Conservation (phyloP, 306 rosid genomes). For the Carpinus fangiana region DNA sequence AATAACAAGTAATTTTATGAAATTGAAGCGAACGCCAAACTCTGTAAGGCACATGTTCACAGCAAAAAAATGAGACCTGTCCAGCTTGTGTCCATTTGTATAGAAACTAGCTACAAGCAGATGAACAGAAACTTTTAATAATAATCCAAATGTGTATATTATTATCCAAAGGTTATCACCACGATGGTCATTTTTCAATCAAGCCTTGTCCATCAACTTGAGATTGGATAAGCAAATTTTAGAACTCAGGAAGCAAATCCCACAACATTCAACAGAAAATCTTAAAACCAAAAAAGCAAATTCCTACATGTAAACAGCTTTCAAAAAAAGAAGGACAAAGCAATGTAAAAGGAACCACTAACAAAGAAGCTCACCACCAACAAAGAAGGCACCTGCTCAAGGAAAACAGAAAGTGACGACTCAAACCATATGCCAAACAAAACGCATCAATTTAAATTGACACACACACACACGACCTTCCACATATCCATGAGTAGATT, state of each 20-base stretch:
- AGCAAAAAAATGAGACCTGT: conserved; percentile 68
- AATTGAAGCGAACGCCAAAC: no score
- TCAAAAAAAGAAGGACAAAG: not conserved
- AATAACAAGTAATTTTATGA: no score
- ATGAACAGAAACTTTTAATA: not conserved
- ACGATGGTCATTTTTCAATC: not conserved
- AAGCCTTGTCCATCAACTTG: not conserved
- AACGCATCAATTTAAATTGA: no score
- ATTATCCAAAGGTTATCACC: not conserved
- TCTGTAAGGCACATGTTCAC: conserved; percentile 51
- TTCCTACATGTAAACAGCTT: not conserved
- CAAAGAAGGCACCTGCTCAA: no score
- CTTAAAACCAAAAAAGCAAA: not conserved
- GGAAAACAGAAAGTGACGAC: no score
- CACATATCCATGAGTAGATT: not conserved
- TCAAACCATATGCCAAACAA: no score
- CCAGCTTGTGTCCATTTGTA: conserved; percentile 77
- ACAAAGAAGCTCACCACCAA: no score
- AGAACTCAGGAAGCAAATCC: not conserved
- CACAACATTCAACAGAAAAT: not conserved
- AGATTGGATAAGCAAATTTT: not conserved
- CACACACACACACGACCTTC: not conserved
- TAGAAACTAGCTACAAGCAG: not conserved
- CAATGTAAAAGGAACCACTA: not conserved
- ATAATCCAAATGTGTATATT: not conserved